A percentile compares a stretch with the other conserved stretches of the same genome.
phyloP scores from a whole-genome alignment of 139 green algal species.

The Parachlorella kessleri region DNA sequence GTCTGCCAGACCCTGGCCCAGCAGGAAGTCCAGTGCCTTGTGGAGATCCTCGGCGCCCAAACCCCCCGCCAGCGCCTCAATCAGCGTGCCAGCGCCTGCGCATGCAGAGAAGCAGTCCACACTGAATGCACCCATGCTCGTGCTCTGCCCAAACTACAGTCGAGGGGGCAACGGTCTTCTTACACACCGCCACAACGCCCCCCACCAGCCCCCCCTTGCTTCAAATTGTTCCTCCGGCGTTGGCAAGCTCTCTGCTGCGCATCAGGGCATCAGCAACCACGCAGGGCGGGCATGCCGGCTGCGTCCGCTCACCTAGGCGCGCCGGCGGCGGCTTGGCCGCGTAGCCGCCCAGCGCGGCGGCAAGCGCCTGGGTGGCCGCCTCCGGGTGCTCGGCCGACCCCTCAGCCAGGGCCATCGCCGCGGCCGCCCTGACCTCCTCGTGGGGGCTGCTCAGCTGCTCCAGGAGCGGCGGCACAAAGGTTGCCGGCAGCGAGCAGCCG shows the following conservation, averaged over 20 bases:
- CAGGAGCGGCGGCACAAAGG: slow-evolving; percentile 35
- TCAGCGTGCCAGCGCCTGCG: slow-evolving; percentile 64
- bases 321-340: not conserved
- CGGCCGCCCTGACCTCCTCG: slow-evolving; percentile 48
- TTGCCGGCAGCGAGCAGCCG: slow-evolving; percentile 2
- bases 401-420: slow-evolving; percentile 46
- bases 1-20: slow-evolving; percentile 81
- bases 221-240: too few relatives aligned
- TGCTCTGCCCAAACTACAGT: too few relatives aligned
- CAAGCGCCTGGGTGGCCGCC: slow-evolving; percentile 33
- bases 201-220: too few relatives aligned
- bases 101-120: too few relatives aligned
- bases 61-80: slow-evolving; percentile 54
- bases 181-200: too few relatives aligned
- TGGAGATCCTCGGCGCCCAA: slow-evolving; percentile 62
- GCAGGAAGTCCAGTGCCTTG: slow-evolving; percentile 81
- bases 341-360: slow-evolving; percentile 30
- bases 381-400: slow-evolving; percentile 38
- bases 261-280: too few relatives aligned
- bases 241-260: too few relatives aligned
- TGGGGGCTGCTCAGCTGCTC: slow-evolving; percentile 36
- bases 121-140: too few relatives aligned
- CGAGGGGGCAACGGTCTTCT: too few relatives aligned
- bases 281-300: too few relatives aligned
- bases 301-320: too few relatives aligned